Conservation (phyloP, 331 rosid species). For the Saraca asoca region DNA sequence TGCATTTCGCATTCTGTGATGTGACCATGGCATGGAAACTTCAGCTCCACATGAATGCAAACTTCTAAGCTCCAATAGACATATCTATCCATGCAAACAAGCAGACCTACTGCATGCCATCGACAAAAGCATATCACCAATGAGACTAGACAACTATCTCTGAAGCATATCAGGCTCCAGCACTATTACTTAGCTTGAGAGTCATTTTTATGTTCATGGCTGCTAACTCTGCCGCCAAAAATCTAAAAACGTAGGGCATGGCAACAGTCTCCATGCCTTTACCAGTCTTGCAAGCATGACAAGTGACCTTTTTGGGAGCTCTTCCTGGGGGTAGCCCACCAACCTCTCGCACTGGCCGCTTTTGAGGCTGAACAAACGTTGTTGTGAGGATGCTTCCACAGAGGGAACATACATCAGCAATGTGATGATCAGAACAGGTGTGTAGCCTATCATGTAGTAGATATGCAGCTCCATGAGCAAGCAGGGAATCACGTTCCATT, state of each 20-base stretch:
- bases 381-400: slow-evolving; percentile 86
- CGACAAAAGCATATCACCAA: too few species aligned
- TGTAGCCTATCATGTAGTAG: slow-evolving; percentile 88
- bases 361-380: slow-evolving; percentile 53
- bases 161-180: slow-evolving; percentile 35
- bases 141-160: neutral
- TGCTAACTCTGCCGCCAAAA: slow-evolving; percentile 90
- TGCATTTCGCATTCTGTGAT: too few species aligned
- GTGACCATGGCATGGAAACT: too few species aligned
- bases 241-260: slow-evolving; percentile 89
- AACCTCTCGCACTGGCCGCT: slow-evolving; percentile 44
- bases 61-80: too few species aligned
- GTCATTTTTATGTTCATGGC: slow-evolving; percentile 92
- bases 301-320: slow-evolving; percentile 59
- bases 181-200: slow-evolving; percentile 56
- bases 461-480: slow-evolving; percentile 97
- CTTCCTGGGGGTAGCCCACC: slow-evolving; percentile 69
- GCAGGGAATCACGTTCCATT: slow-evolving; percentile 97
- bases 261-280: slow-evolving; percentile 95
- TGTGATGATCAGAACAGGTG: slow-evolving; percentile 87
- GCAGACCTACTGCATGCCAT: too few species aligned
- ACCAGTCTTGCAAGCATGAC: slow-evolving; percentile 74
- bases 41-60: too few species aligned
- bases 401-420: slow-evolving; percentile 84
- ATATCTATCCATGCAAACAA: too few species aligned